Evolutionary conservation across 441 rosid genomes (phyloP), one percentile per base, ranked within the genome.

Genomic region (Euphorbia corollata): DNA sequence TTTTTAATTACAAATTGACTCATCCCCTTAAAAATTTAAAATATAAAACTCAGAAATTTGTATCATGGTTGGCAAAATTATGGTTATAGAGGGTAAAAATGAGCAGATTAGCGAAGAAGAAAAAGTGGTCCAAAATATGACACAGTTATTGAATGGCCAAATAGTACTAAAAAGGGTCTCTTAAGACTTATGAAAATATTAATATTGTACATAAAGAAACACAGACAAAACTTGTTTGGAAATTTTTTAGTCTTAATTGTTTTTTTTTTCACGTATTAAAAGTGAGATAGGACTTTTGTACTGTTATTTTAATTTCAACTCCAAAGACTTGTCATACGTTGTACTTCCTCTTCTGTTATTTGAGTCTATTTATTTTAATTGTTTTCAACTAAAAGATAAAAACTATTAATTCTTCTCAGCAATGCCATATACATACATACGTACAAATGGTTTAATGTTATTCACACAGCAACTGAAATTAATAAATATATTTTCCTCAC

Each of bases 41-140:
- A 2, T 8, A 5, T 38, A 38, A 8, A 38, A 38, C 41, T 38
- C 5, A 27, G 32, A 27, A 1, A 27, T 27, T 27, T 27, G 32
- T 27, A 27, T 27, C 1, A 27, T 16, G 13, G 51, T 47, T 47
- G 41, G 9, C 41, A 38, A 38, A 38, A 6, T 8, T 38, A 38
- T 38, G 41, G 41, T 47, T 47, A 0, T 12, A 45, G 16, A 45
- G 50, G 51, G n/a, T 11, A 47, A 3, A 47, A 12, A n/a, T 63
- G 67, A 5, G 22, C 15, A 27, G 41, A 38, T 38, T 38, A 15
- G 22, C 8, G 5, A 30, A 10, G 2, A 16, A 5, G 18, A 18
- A 6, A 18, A 15, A 10, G 69, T 57, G 70, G 63, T 67, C 70
- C 70, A 56, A 12, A 3, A 56, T 5, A 3, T 38, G 53, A 54